Evolutionary conservation across 805 yeast species (phyloP).

Genomic region (Kluyveromyces siamensis): DNA sequence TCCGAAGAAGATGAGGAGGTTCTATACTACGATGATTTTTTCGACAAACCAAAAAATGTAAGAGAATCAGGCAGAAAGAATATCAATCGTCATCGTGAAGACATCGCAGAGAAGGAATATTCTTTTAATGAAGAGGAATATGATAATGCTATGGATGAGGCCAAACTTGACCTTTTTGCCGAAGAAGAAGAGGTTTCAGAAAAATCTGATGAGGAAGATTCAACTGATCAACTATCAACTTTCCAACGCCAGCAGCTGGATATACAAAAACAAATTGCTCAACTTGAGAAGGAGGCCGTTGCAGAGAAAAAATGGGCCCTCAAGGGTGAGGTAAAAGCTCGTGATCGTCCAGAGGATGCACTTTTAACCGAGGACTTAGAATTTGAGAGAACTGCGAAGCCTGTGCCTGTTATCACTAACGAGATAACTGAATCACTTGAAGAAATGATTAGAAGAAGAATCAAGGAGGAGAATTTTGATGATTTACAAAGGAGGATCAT

Average conservation of each 20-base stretch:
- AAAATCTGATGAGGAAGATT: constrained; percentile 15
- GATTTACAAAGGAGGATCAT: constrained; percentile 71
- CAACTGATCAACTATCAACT: constrained; percentile 41
- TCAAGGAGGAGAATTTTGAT: constrained; percentile 67
- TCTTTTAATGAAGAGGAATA: constrained; percentile 53
- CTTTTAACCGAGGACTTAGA: constrained; percentile 73
- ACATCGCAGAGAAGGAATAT: constrained; percentile 24
- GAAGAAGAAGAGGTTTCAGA: constrained; percentile 28
- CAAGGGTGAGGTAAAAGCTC: constrained; percentile 83
- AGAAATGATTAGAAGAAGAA: constrained; percentile 78
- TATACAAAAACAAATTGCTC: constrained; percentile 66
- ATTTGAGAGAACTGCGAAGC: constrained; percentile 88
- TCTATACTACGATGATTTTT: constrained; percentile 53
- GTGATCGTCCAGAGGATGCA: constrained; percentile 77
- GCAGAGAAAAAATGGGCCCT: constrained; percentile 91
- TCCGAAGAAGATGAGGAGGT: constrained; percentile 45
- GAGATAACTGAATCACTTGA: constrained; percentile 82
- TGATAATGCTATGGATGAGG: constrained; percentile 50
- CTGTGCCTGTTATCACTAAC: constrained; percentile 89
- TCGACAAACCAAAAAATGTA: constrained; percentile 32
- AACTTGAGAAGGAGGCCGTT: constrained; percentile 76
- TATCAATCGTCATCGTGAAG: constrained; percentile 7
- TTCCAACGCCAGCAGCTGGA: constrained; percentile 77
- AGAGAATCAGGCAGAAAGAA: constrained; percentile 2
- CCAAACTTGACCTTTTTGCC: constrained; percentile 55